Evolutionary conservation across 352 stramenopile genomes (phyloP), one percentile per base, ranked within the genome.

Genomic region (Pythium vanterpoolii): DNA sequence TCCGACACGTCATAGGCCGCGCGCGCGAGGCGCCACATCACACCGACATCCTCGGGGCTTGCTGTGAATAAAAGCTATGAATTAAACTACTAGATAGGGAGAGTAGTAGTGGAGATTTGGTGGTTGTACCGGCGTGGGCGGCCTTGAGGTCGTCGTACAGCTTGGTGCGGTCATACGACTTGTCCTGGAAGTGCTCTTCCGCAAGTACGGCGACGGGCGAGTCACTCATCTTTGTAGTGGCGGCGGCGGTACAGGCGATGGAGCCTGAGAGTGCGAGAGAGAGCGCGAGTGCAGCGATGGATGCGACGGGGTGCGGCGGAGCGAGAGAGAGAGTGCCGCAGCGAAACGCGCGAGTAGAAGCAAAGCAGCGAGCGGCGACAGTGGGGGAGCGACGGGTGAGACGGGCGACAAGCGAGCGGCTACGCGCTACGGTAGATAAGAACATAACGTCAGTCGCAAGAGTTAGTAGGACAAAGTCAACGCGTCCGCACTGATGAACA

Each of bases 171-270:
- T 90, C 79, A 62, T 90, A 90, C 24, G 49, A 60, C 39, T 77
- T 77, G 71, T 90, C 74, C 55, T 89, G 83, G 69, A 91, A 95
- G 52, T 89, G 76, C 62, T 95, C 86, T 59, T 95, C 83, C 14
- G 83, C 82, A 45, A 83, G 73, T 33, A 87, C 67, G 13, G 82
- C 80, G 40, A 79, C 70, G 6, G 80, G 62, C 0, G 84, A 92
- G 40, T 91, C 82, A 67, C 79, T 86, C 61, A 73, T 75, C 10
- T 56, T 66, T 34, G 46, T 65, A 24, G 36, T 18, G 34, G 56
- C 33, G n/a, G 54, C 58, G 16, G 56, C 33, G n/a, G 54, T 49
- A 13, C 59, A 65, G 30, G 58, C 58, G 33, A 65, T 60, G 48
- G 58, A 55, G 54, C 49, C 49, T 24, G 58, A 59, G 42, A 65